These are phyloP conservation scores for Pleurotus pulmonarius DNA, from an alignment of 768 basidiomycete species.

Conservation along the genomic window DNA sequence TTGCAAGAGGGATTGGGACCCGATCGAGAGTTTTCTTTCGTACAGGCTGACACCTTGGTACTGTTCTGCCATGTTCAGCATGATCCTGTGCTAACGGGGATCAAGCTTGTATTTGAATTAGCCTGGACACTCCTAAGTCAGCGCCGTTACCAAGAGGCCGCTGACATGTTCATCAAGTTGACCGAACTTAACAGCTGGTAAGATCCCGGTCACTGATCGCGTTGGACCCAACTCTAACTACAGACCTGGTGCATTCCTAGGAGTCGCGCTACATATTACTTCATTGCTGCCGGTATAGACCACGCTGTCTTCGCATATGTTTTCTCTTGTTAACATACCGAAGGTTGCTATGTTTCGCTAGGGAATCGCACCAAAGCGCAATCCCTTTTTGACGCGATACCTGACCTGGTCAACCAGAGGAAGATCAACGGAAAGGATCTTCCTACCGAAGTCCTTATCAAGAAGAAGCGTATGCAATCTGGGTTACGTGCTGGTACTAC, in stretches of 20 bases:
- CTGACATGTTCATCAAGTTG: slow-evolving; percentile 60
- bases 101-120: slow-evolving; percentile 71
- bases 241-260: slow-evolving; percentile 25
- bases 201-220: slow-evolving; percentile 11
- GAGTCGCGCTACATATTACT: slow-evolving; percentile 79
- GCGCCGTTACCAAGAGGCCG: slow-evolving; percentile 62
- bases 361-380: slow-evolving; percentile 58
- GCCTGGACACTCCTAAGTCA: slow-evolving; percentile 72
- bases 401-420: slow-evolving; percentile 51
- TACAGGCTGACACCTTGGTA: slow-evolving; percentile 72
- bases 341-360: slow-evolving; percentile 61
- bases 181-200: slow-evolving; percentile 71
- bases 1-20: slow-evolving; percentile 55
- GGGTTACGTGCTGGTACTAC: too few relatives aligned
- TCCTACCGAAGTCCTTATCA: slow-evolving; percentile 74
- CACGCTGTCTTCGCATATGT: slow-evolving; percentile 9
- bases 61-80: background rate
- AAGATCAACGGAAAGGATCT: slow-evolving; percentile 66
- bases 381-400: slow-evolving; percentile 57
- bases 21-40: slow-evolving; percentile 52
- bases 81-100: background rate
- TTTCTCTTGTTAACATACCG: background rate
- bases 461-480: slow-evolving; percentile 60
- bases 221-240: background rate
- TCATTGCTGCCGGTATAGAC: slow-evolving; percentile 58